Evolutionary conservation across 2,329 filamentous ascomycete genomes (phyloP), one percentile per base, ranked within the genome.

Genomic region (Clarireedia hainanense): DNA sequence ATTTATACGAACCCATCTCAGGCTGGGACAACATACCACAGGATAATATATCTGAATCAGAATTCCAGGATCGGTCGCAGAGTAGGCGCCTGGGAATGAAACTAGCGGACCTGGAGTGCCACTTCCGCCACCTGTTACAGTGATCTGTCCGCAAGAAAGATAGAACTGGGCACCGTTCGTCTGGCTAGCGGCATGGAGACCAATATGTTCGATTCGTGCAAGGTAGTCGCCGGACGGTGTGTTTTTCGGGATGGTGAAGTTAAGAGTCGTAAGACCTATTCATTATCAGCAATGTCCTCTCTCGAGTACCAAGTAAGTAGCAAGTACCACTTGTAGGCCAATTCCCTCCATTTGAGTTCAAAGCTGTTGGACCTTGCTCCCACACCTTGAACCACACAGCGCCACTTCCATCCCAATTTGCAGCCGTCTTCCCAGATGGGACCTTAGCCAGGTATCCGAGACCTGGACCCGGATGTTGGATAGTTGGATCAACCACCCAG

Each of bases 101-200:
- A 68, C 67, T 0, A 64, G 59, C 1, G 71, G 71, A 3, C 65
- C 63, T 1, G 73, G 73, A 6, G 59, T 66, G n/a, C 70, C 67
- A 55, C 55, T 69, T 5, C 72, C 73, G 10, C 72, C 71, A 14
- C 69, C 71, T 0, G 72, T 73, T 17, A 75, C 68, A 47, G 69
- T 72, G 54, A 75, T 63, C 59, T 76, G 73, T 4, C 68, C 68
- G 53, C 74, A 76, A 5, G 68, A 68, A 47, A 74, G 36, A 52
- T 62, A 66, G 39, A 64, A 65, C 12, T 66, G 64, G 7, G 62
- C 60, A 30, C 57, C 62, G 4, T 56, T 52, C 15, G 54, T 40
- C 14, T 17, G 36, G 10, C 37, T 14, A 14, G 60, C 63, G 4
- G 43, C 50, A 42, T 65, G 62, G 5, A 64, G 58, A 14, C 46